Base-by-base conservation (phyloP, 164 flowering plant genomes). In the Paratinospora sagittata region DNA sequence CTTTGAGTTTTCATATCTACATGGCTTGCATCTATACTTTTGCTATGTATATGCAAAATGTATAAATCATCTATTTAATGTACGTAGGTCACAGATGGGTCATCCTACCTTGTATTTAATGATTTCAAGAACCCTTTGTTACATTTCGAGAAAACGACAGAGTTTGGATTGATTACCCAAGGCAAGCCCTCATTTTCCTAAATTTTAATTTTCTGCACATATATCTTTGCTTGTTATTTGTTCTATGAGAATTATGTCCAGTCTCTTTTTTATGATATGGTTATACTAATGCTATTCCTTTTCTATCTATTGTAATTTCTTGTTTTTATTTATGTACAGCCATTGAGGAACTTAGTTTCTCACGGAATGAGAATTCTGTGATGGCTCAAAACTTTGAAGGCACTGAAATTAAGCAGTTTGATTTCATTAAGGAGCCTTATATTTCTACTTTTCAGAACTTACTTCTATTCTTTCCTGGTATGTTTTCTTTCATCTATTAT, bases 401-500 rank as follows among this genome's bases (percentile, higher is more conserved):
- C 73, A 26, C 78, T 73, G 74, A 84, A 74, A 70, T 71, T 52
- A 87, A 80, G 81, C 87, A 79, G 71, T 71, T 76, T 69, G 90
- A 84, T 63, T 73, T 72, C 63, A 45, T 74, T 26, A 86, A 81
- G 75, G 91, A 90, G 78, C 93, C 95, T 49, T 71, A 70, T 69
- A 63, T 73, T 24, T 81, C 80, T 73, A 81, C 82, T 68, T 75
- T 71, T 71, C 82, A 66, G 72, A 87, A 90, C 75, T 82, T 92
- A 67, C 83, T 92, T 72, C 82, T 90, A 60, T 84, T 74, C 77
- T 89, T 73, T 77, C 95, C 97, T 76, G 93, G 98, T 94, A 84
- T 52, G 47, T 45, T 23, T 52, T 68, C 73, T 27, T 11, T 19
- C 17, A 11, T 27, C 69, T 21, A 39, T 13, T 36, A 21, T 26